Evolutionary conservation across 2,329 filamentous ascomycete genomes (phyloP).

Genomic region (Lizonia empirigonia): DNA sequence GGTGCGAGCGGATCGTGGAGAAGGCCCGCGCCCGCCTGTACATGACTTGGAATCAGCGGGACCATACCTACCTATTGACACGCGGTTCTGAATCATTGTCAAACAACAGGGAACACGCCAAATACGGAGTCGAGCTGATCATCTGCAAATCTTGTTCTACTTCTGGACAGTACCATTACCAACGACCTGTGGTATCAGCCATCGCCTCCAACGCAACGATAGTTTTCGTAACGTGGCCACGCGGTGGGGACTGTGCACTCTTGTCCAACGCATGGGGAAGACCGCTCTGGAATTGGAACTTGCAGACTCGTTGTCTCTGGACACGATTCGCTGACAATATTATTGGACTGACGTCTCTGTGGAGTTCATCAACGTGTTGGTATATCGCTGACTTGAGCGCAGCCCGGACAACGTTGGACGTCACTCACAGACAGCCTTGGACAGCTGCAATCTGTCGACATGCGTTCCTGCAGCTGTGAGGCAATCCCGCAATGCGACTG

Average conservation of each 20-base stretch:
- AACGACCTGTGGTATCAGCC: slow-evolving; percentile 24
- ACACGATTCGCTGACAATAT: neutral
- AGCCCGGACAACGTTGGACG: neutral
- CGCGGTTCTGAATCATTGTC: slow-evolving; percentile 8
- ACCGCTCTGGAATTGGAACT: slow-evolving; percentile 40
- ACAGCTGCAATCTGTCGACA: slow-evolving; percentile 31
- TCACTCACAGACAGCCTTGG: neutral
- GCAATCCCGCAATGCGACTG: slow-evolving; percentile 41
- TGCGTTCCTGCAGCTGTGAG: slow-evolving; percentile 48
- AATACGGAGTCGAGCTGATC: neutral
- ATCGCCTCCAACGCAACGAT: slow-evolving; percentile 30
- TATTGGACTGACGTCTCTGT: neutral
- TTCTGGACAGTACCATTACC: neutral
- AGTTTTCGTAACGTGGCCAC: slow-evolving; percentile 32
- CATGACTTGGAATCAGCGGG: slow-evolving; percentile 30
- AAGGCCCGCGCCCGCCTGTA: slow-evolving; percentile 35
- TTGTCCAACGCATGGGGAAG: slow-evolving; percentile 38
- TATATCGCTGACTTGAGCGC: neutral
- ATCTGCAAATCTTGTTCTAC: neutral
- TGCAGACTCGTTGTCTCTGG: neutral
- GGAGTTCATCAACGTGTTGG: too few relatives aligned
- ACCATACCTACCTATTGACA: slow-evolving; percentile 42
- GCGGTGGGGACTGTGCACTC: slow-evolving; percentile 42
- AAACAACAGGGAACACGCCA: neutral
- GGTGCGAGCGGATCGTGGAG: slow-evolving; percentile 48